Percentiles rank a stretch among this genome's conserved stretches.
These are phyloP conservation scores for Podila clonocystis DNA, from an alignment of 192 early-diverging fungal species.

Conservation along the genomic window DNA sequence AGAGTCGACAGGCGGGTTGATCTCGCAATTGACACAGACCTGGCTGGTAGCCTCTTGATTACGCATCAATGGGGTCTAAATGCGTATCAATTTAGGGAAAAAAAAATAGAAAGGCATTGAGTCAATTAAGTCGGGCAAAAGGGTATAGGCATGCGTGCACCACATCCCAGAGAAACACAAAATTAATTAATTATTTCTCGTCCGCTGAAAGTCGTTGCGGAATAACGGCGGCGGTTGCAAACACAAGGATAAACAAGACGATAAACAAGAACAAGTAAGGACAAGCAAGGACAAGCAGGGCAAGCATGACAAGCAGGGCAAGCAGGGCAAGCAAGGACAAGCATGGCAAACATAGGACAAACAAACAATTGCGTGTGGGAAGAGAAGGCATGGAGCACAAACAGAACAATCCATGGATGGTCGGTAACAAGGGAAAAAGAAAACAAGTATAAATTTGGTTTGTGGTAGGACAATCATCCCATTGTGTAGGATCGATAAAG, in stretches of 20 bases:
- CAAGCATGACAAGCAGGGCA: neutral
- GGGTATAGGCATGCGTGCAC: neutral
- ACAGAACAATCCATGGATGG: neutral
- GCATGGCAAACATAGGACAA: neutral
- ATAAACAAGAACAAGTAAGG: too few relatives aligned
- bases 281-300: neutral
- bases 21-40: conserved; percentile 49
- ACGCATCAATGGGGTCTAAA: conserved; percentile 34
- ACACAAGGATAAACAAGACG: neutral
- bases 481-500: neutral
- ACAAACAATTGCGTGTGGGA: neutral
- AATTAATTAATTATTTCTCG: neutral
- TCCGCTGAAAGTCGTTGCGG: neutral
- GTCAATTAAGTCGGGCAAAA: neutral
- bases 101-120: neutral
- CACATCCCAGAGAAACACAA: too few relatives aligned
- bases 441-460: too few relatives aligned
- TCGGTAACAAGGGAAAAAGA: neutral
- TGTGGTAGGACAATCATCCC: neutral
- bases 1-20: conserved; percentile 41
- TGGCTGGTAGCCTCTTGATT: conserved; percentile 46
- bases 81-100: neutral
- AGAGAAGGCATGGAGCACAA: neutral
- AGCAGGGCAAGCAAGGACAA: too few relatives aligned
- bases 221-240: neutral